Evolutionary conservation across 1,284 basidiomycete species (phyloP), one percentile per base, ranked within the genome.

Genomic region (Puccinia triticina): DNA sequence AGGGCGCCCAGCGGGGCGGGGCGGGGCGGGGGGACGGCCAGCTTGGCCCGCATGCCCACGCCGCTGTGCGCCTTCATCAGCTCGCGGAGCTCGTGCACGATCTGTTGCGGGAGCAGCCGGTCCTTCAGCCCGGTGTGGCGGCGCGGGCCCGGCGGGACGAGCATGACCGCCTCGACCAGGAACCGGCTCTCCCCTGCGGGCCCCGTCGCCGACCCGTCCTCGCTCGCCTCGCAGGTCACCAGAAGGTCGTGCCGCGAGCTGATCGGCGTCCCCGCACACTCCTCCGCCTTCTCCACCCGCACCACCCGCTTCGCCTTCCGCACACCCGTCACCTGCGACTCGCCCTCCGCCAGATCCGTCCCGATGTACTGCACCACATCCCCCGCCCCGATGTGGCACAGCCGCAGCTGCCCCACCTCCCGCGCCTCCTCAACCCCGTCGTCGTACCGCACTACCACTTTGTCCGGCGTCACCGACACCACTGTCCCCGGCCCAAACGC

Each of bases 361-460:
- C 78, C 78, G 26, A 81, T 72, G 40, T 81, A 81, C 72, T 64
- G 46, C 14, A 81, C 78, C 43, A 81, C 0, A 81, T 81, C 78
- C 2, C 78, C 78, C 40, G 32, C 29, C 14, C 50, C 16, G 18
- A 81, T 73, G 34, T 81, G 66, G 57, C 67, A 81, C 12, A 61
- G 43, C 34, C 78, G 71, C 43, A 81, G 29, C 7, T 72, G 55
- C 0, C 8, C 29, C 5, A 81, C 12, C 53, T 40, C 50, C 8
- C 46, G 23, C 1, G 59, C 29, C 64, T n/a, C 32, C 21, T 10
- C 8, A 16, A 5, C 29, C 37, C 48, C n/a, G 29, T 50, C 77
- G 26, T 78, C 61, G 37, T 32, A 57, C 26, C 48, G 11, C 40
- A 78, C 64, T 18, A 69, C 48, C 32, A 69, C 64, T 64, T 78